Base-by-base conservation (phyloP, 441 rosid genomes). In the Sinapis alba region DNA sequence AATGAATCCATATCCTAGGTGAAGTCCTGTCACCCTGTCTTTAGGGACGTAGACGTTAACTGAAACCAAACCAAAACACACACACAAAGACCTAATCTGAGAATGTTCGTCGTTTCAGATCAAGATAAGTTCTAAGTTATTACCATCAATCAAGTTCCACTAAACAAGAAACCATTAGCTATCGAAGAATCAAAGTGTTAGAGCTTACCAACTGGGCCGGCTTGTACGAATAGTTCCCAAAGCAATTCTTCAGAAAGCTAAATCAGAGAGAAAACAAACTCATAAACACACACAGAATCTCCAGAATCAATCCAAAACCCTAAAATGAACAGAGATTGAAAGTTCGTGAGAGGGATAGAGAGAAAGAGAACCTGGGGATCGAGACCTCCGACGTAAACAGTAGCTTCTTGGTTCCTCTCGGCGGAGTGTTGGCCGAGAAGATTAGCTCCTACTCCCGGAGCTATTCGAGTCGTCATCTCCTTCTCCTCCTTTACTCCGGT, bases 401-500 rank as follows among this genome's bases (percentile, higher is more conserved):
- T 96, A 76, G 99, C 99, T 70, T 93, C 98, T 79, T 96, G 99
- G 73, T 96, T 93, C 59, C 98, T 83, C 86, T 96, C 99, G 6
- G 97, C 95, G 6, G 99, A 84, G 83, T 96, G 99, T 80, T 96
- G 99, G 58, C 98, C 99, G 0, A 96, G 90, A 78, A 96, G 84
- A 83, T 96, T 96, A 2, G 99, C 99, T 80, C 97, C 98, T 0
- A 93, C 99, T 15, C 97, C 98, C 0, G 98, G 97, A 81, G 99
- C 97, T 43, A 96, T 93, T 82, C 97, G 82, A 24, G 97, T 96
- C 13, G 98, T 95, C 99, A 95, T 93, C 72, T 51, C 36, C 45
- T 69, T 60, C 43, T 50, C 10, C 21, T 36, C 54, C 24, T 3
- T 72, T 21, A 41, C 62, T 59, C 38, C 71, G 74, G 69, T 73